Base-by-base conservation (phyloP, 305 asterid species). In the Solanum hybrid region DNA sequence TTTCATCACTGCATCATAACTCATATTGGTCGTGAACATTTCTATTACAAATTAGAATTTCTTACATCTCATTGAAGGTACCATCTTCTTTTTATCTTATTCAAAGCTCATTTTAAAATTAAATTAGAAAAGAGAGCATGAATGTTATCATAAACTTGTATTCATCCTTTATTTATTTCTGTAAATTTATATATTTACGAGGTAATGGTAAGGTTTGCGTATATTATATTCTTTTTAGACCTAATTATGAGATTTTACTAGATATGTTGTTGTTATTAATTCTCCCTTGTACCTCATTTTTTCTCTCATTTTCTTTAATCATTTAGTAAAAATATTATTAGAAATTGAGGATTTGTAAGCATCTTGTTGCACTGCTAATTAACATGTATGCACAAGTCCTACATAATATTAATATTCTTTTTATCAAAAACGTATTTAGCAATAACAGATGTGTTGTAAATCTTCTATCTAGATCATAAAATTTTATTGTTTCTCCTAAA, bases 151-250 rank as follows among this genome's bases (percentile, higher is more conserved):
- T 61, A 20, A 20, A 61, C 5, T 20, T 61, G 11, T 61, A 61
- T 8, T 20, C 71, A 61, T 20, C 24, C 1, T 61, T 20, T 61
- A 20, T 61, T 20, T 20, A 61, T 61, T 8, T 61, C 0, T 20
- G 1, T 6, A 57, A 6, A 57, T 57, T 20, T 61, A 61, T 61
- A 61, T 20, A 20, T 61, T 61, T 61, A 20, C 3, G 71, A 61
- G 5, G 2, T 20, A 61, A 8, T 61, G 1, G 0, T 61, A 61
- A 20, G 2, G 0, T 61, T 0, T 61, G 26, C 5, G 5, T 61
- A 61, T 61, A 61, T 61, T 61, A 57, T 6, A 57, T 18, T 57
- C 24, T 57, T 20, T 18, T 57, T 1, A 57, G 2, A 57, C 2
- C 0, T 61, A 20, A 61, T 61, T 61, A 20, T 61, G 11, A 61